A percentile compares a stretch with the other conserved stretches of the same genome.
Conservation (phyloP, 371 early-diverging fungal genomes). For the Mortierella sp. region DNA sequence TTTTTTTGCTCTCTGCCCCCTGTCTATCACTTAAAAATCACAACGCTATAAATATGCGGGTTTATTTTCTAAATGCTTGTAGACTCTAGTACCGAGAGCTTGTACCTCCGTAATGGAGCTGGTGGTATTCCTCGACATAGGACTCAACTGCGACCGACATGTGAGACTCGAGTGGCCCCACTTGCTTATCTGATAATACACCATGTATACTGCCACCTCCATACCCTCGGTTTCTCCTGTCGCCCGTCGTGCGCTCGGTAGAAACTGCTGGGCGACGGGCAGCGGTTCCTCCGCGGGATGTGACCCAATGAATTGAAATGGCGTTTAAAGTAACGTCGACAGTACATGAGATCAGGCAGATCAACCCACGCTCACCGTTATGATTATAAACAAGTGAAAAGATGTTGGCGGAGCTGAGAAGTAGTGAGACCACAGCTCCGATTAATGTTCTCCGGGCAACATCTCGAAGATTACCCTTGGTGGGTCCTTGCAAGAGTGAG, state of each 20-base stretch:
- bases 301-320: slow-evolving; percentile 56
- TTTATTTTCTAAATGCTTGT: neutral
- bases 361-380: slow-evolving; percentile 59
- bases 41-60: too few relatives aligned
- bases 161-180: slow-evolving; percentile 42
- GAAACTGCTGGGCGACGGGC: neutral
- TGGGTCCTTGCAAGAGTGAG: slow-evolving; percentile 52
- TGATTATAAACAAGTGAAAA: slow-evolving; percentile 57
- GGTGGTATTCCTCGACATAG: slow-evolving; percentile 51
- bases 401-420: slow-evolving; percentile 60
- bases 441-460: slow-evolving; percentile 64
- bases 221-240: slow-evolving; percentile 6
- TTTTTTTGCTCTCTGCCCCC: too few relatives aligned
- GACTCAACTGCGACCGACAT: slow-evolving; percentile 45
- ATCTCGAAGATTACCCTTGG: slow-evolving; percentile 58
- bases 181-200: slow-evolving; percentile 25
- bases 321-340: slow-evolving; percentile 55
- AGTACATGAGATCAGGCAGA: slow-evolving; percentile 46
- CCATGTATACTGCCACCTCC: neutral
- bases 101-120: slow-evolving; percentile 26
- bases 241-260: neutral
- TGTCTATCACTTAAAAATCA: too few relatives aligned
- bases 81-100: neutral
- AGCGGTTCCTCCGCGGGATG: slow-evolving; percentile 36
- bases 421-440: slow-evolving; percentile 56